Evolutionary conservation across 2,329 filamentous ascomycete genomes (phyloP), one percentile per base, ranked within the genome.

Genomic region (Xenoacremonium recifei): DNA sequence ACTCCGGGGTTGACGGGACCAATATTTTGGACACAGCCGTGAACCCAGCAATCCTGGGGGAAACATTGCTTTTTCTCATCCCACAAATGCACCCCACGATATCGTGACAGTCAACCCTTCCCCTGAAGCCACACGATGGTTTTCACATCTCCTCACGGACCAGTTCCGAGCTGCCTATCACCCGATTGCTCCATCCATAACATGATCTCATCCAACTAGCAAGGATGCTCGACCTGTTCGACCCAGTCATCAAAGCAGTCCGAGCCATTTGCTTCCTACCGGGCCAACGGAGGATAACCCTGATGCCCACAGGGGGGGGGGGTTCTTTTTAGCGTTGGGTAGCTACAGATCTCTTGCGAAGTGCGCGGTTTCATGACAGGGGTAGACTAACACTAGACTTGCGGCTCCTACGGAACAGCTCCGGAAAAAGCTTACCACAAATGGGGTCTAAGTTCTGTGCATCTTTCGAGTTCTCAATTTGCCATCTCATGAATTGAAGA

Each of bases 11-110:
- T 27, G 23, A 27, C 23, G 23, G 23, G 23, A 27, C 23, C 23
- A 27, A 13, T 13, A 27, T 27, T 13, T 27, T 9, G 9, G 13
- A 9, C 29, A 32, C 16, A 32, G 16, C 15, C 15, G 9, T 11
- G 9, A 32, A 32, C 29, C 29, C 29, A 32, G 29, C 29, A 16
- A 16, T n/a, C n/a, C 9, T 6, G 10, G 29, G 29, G 16, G 29
- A 32, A 7, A 16, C 29, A 32, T 29, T 42, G 40, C 21, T 37
- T 38, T 34, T 42, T 21, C 13, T 42, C 19, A 37, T 37, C 29
- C 34, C 40, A 15, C 27, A 42, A n/a, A 42, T 35, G 9, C 40
- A 32, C 29, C 29, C 29, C 29, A 16, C 29, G 29, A 32, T 32
- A 15, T 16, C 10, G 16, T 32, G 15, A 15, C 29, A 15, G 15